Base-by-base conservation (phyloP, 345 rosid genomes). In the Lepidium didymum region DNA sequence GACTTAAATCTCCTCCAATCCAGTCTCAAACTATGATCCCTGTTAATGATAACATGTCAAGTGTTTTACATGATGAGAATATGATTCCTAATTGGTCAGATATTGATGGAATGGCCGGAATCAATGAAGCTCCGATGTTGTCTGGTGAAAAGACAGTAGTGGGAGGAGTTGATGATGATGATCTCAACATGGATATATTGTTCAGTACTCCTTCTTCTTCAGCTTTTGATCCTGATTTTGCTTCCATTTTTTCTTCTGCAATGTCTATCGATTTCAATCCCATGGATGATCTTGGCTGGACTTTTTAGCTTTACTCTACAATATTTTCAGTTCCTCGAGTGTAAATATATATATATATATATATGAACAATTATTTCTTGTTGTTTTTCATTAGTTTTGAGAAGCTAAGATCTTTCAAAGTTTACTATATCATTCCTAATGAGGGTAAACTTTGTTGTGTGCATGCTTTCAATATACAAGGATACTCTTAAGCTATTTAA, bases 231-330 rank as follows among this genome's bases (percentile, higher is more conserved):
- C 69, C 64, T 61, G 74, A 77, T 66, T 61, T 66, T 77, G 72
- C 73, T 66, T 54, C 77, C 15, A 51, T 77, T 23, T 65, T 76
- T 15, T 54, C 73, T n/a, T 71, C 62, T 14, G 68, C 64, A 51
- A 66, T 77, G 77, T 67, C 76, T 61, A 43, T 60, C 6, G 80
- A 72, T 61, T 64, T 72, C 16, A 72, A 67, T 42, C 76, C 80
- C 29, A 67, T 77, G 77, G 70, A 72, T 71, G 77, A 76, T 53
- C 64, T 76, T 71, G 62, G 55, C 15, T 77, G 80, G 74, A 55
- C 68, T 66, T 77, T 77, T 55, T 77, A 77, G 69, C 19, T 44
- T 40, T 58, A 59, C 63, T 52, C 16, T 51, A 51, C 63, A 35
- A 52, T 59, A 21, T 56, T 19, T 49, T 72, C 23, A 47, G 3